These are phyloP conservation scores for Axilococcus clingmanii DNA, from an alignment of 139 green algal genomes.

Conservation along the genomic window DNA sequence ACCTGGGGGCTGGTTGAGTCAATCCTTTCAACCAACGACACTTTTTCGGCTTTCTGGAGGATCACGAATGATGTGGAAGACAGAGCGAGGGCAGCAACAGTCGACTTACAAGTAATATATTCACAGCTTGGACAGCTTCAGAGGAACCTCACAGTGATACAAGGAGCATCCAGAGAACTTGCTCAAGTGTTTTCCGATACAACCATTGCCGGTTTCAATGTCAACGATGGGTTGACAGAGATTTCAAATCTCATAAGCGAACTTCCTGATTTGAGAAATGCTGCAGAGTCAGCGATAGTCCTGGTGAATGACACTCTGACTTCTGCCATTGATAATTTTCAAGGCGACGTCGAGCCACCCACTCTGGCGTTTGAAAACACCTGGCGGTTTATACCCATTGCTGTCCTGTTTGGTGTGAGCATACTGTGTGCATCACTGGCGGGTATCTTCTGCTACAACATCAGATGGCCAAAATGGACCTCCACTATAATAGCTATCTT, in stretches of 20 bases:
- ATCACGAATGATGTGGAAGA: not conserved
- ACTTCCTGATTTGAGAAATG: no score
- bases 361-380: slow-evolving; percentile 8
- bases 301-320: no score
- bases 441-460: not conserved
- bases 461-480: slow-evolving; percentile 1
- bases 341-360: not conserved
- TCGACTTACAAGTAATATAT: not conserved
- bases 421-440: slow-evolving; percentile 4
- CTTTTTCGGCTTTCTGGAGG: slow-evolving; percentile 10
- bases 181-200: no score
- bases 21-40: not conserved
- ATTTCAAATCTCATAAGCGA: no score
- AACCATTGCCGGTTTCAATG: no score
- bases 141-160: no score
- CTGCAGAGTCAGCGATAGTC: no score
- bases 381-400: slow-evolving; percentile 19
- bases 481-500: slow-evolving; percentile 5
- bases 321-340: no score
- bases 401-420: slow-evolving; percentile 13
- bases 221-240: no score
- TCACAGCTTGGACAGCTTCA: no score
- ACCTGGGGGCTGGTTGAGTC: slow-evolving; percentile 12
- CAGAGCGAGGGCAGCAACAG: slow-evolving; percentile 6
- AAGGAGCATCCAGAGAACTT: no score